phyloP scores from a whole-genome alignment of 441 rosid species.

The Gossypium davidsonii region DNA sequence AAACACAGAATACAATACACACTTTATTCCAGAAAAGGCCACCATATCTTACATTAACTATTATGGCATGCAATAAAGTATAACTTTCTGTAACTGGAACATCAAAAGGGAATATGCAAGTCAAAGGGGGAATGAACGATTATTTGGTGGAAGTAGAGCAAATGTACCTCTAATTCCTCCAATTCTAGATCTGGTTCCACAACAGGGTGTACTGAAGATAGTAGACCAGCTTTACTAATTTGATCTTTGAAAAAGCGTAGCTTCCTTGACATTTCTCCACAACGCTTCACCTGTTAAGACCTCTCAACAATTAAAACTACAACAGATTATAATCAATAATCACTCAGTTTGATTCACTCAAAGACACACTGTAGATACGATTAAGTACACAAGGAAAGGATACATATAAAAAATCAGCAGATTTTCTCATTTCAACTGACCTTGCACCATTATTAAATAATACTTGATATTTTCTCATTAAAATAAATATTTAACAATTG shows the following conservation, averaged over 20 bases:
- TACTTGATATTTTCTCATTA: not conserved
- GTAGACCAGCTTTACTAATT: slow-evolving; percentile 77
- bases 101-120: slow-evolving; percentile 12
- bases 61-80: not conserved
- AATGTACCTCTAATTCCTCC: slow-evolving; percentile 85
- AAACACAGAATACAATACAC: slow-evolving; percentile 18
- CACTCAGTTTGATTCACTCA: not conserved
- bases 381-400: not conserved
- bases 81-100: not conserved
- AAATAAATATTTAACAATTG: not conserved
- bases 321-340: slow-evolving; percentile 1
- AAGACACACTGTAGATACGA: not conserved
- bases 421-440: not conserved
- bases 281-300: slow-evolving; percentile 75
- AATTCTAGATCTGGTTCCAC: slow-evolving; percentile 73
- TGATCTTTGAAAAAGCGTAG: slow-evolving; percentile 86
- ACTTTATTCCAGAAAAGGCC: slow-evolving; percentile 10
- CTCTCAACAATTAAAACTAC: slow-evolving; percentile 25
- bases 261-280: slow-evolving; percentile 98
- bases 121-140: slow-evolving; percentile 7
- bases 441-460: not conserved
- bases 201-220: slow-evolving; percentile 51
- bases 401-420: not conserved
- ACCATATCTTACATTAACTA: slow-evolving; percentile 1
- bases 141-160: slow-evolving; percentile 3